These are phyloP conservation scores for Aspergillus persii DNA, from an alignment of 2,329 filamentous ascomycete genomes.

Conservation along the genomic window DNA sequence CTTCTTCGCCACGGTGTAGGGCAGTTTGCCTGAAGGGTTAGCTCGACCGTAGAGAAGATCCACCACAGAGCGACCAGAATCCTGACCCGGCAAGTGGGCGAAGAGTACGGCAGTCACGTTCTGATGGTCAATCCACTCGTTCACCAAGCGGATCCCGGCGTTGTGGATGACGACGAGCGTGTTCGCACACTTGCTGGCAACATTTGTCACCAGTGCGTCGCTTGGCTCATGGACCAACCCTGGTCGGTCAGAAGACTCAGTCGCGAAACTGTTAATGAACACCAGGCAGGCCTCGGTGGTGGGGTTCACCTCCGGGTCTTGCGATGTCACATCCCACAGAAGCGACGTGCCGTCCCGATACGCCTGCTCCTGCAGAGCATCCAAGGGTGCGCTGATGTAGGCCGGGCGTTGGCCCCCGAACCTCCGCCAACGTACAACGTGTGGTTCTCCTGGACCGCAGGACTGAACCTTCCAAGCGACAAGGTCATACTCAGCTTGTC, in stretches of 20 bases:
- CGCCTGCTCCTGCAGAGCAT: constrained; percentile 53
- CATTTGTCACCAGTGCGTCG: constrained; percentile 56
- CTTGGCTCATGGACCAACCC: constrained; percentile 41
- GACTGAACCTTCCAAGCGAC: not conserved
- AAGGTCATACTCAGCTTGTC: constrained; percentile 3
- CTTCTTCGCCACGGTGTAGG: constrained; percentile 60
- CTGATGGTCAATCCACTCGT: constrained; percentile 57
- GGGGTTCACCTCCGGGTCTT: constrained; percentile 17
- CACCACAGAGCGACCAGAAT: constrained; percentile 57
- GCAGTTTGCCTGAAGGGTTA: constrained; percentile 58
- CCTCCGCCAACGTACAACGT: constrained; percentile 49
- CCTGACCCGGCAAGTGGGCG: constrained; percentile 64
- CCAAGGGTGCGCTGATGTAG: constrained; percentile 52
- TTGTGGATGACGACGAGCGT: constrained; percentile 67
- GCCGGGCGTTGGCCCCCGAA: constrained; percentile 50
- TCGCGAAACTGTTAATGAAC: constrained; percentile 56
- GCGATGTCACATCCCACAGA: constrained; percentile 19
- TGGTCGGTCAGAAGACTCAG: constrained; percentile 39
- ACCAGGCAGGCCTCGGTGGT: constrained; percentile 46
- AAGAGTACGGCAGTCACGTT: constrained; percentile 65
- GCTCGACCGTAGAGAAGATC: constrained; percentile 58
- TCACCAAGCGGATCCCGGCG: constrained; percentile 58
- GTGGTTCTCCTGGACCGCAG: constrained; percentile 43
- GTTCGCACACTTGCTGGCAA: constrained; percentile 59
- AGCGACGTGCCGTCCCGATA: constrained; percentile 52